Evolutionary conservation across 306 rosid species (phyloP), one percentile per base, ranked within the genome.

Genomic region (Lablab purpureus): DNA sequence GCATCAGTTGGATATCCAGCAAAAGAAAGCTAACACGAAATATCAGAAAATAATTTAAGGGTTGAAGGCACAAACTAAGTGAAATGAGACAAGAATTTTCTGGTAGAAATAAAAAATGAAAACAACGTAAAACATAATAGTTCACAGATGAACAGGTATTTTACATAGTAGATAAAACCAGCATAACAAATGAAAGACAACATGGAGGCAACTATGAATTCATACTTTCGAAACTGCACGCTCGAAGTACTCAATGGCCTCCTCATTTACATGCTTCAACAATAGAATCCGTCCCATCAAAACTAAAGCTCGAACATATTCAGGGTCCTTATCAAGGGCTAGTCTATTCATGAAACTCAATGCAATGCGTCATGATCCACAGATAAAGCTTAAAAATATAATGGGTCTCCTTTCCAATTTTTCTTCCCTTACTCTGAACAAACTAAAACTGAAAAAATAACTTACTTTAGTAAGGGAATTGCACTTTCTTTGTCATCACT

Each of bases 271-370:
- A 49, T 85, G 87, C 86, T 88, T 86, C 87, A 91, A 91, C 85
- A 92, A 83, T 30, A 84, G 89, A 75, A 89, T 81, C 70, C 89
- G 96, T 62, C 98, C 99, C 91, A 95, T 81, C 76, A 92, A 81
- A 78, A 92, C 88, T 79, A 95, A 78, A 81, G 95, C 98, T 74
- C 88, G 81, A 17, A 76, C 71, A 47, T 85, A 84, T 58, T 90
- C 97, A 32, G 99, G 98, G 74, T 95, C 99, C 87, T 95, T 92
- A 64, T 89, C 87, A 79, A 95, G 97, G 77, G 91, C 93, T 75
- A 79, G 80, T 80, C 99, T 95, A 86, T 62, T 69, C 50, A 65
- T 59, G 40, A 40, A 74, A 87, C 71, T 72, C 18, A 32, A 77
- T 64, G 56, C 78, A 78, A 78, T 23, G 76, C 62, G 36, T 50